Conservation (phyloP, 148 eudicot genomes). For the Heliosperma pusillum region DNA sequence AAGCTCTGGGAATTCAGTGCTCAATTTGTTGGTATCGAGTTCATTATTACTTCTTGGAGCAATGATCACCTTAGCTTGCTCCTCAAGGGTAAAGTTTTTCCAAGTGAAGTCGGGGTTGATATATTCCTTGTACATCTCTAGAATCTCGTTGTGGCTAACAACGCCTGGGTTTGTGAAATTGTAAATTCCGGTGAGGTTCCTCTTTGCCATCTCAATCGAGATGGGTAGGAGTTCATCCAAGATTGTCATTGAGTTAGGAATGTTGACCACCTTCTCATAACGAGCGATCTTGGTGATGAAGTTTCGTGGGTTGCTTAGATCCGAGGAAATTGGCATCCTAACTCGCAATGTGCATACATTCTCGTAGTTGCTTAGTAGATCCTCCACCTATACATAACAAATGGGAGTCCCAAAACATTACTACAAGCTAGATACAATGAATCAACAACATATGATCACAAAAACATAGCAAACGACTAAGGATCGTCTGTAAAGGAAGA, state of each 20-base stretch:
- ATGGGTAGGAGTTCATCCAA: conserved; percentile 49
- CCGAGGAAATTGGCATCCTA: conserved; percentile 83
- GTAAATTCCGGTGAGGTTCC: conserved; percentile 42
- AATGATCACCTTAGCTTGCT: conserved; percentile 77
- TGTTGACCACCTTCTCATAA: conserved; percentile 40
- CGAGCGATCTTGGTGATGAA: conserved; percentile 40
- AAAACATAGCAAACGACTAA: no score
- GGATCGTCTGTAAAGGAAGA: no score
- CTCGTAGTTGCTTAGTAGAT: conserved; percentile 56
- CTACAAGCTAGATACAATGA: no score
- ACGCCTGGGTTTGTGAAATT: conserved; percentile 47
- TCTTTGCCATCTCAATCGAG: conserved; percentile 41
- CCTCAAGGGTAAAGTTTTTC: conserved; percentile 69
- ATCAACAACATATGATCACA: no score
- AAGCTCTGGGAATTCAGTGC: conserved; percentile 71
- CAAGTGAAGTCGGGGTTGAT: conserved; percentile 53
- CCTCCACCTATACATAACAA: conserved; percentile 28
- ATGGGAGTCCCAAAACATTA: not conserved
- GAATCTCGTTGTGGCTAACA: conserved; percentile 43
- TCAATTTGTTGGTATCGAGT: conserved; percentile 66
- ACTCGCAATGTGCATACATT: conserved; percentile 88
- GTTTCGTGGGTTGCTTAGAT: conserved; percentile 36
- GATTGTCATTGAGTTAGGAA: conserved; percentile 44
- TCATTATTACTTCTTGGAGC: conserved; percentile 78
- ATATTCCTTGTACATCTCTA: conserved; percentile 43